Evolutionary conservation across 306 rosid species (phyloP), one percentile per base, ranked within the genome.

Genomic region (Vigna radiata): DNA sequence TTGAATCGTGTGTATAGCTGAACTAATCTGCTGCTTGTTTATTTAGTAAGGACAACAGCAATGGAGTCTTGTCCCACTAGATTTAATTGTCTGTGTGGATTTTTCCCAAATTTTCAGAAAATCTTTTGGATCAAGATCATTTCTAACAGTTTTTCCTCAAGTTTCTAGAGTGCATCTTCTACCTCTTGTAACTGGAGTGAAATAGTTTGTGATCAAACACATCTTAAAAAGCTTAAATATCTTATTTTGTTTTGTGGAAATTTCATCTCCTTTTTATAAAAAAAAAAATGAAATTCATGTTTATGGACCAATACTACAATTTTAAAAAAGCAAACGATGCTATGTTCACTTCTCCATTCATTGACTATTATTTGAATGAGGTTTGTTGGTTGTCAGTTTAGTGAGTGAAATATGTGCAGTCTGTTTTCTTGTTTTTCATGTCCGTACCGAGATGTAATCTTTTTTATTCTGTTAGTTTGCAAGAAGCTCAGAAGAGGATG

Each of bases 401-500:
- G 61, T 62, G 53, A 66, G 71, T 71, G 58, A 19, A 65, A 65
- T 55, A 63, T 50, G 39, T 49, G 8, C 17, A 47, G 36, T 29
- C 9, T 36, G 46, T 52, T 53, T 16, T 18, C 58, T 70, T 68
- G 33, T 50, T 77, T 77, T 78, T 52, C 17, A 21, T 60, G 68
- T 68, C 76, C 59, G 62, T 44, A 60, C 74, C 55, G 48, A 77
- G 54, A 33, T 18, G 58, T n/a, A 36, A 77, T 71, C 58, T 44
- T 83, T 72, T 77, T 85, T 85, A 15, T 82, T 49, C 36, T 77
- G 46, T 72, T 87, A 96, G 99, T 83, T 91, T 96, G 91, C 99
- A 96, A 91, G 99, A 96, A 81, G 99, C 99, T 12, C 98, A 96
- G 87, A 96, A 96, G 90, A 87, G 99, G 87, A 96, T 96, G 99